phyloP scores from a whole-genome alignment of 352 stramenopile genomes.

The Pythium plurisporium region DNA sequence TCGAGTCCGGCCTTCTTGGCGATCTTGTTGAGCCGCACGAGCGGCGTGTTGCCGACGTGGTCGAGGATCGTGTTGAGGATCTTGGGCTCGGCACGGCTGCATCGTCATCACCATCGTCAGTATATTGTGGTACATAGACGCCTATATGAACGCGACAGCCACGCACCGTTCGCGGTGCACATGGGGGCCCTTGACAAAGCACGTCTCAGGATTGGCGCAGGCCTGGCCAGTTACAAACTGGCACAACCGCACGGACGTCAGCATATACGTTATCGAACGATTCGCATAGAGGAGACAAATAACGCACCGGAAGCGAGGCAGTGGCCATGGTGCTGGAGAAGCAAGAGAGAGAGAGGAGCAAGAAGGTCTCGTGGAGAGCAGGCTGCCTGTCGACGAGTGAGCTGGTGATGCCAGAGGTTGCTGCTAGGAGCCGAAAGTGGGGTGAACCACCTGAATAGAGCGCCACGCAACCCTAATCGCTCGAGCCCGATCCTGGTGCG shows the following conservation, averaged over 20 bases:
- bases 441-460: slow-evolving; percentile 18
- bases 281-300: background rate
- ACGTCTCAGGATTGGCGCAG: slow-evolving; percentile 48
- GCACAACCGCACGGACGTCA: background rate
- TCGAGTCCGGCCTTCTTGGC: slow-evolving; percentile 64
- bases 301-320: slow-evolving; percentile 28
- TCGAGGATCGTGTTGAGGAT: slow-evolving; percentile 93
- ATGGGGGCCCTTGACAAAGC: slow-evolving; percentile 66
- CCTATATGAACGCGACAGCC: background rate
- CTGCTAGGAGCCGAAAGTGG: background rate
- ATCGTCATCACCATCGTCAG: background rate
- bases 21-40: slow-evolving; percentile 91
- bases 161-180: slow-evolving; percentile 51
- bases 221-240: slow-evolving; percentile 28
- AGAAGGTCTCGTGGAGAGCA: slow-evolving; percentile 1
- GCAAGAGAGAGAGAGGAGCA: background rate
- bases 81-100: slow-evolving; percentile 51
- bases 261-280: background rate
- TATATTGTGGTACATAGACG: background rate
- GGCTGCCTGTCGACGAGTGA: slow-evolving; percentile 25
- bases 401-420: background rate
- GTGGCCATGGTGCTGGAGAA: slow-evolving; percentile 29
- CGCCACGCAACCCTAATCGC: slow-evolving; percentile 14
- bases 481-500: no score
- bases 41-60: slow-evolving; percentile 89